A percentile compares a stretch with the other conserved stretches of the same genome.
Conservation (phyloP, 2,329 filamentous ascomycete genomes). For the Fusarium sterilihyphosum region DNA sequence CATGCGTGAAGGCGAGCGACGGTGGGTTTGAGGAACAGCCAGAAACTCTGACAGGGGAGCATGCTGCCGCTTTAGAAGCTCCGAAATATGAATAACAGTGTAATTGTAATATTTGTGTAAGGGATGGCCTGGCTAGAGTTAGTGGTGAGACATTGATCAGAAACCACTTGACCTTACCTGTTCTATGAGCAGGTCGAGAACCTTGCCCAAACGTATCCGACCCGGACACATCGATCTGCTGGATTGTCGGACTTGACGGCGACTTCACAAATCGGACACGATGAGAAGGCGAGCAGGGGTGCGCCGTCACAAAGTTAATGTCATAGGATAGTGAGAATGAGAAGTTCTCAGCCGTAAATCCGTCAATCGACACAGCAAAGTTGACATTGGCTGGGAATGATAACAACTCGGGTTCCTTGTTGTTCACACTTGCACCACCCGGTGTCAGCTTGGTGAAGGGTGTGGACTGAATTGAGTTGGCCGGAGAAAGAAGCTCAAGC, state of each 20-base stretch:
- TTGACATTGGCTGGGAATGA: constrained; percentile 50
- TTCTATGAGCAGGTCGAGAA: constrained; percentile 59
- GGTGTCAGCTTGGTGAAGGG: constrained; percentile 50
- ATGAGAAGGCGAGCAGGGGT: constrained; percentile 69
- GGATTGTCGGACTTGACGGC: constrained; percentile 67
- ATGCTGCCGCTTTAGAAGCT: constrained; percentile 60
- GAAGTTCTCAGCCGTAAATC: constrained; percentile 53
- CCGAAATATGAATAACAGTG: constrained; percentile 66
- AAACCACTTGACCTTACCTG: constrained; percentile 49
- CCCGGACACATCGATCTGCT: constrained; percentile 64
- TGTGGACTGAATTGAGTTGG: constrained; percentile 57
- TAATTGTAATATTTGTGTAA: constrained; percentile 72
- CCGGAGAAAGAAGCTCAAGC: constrained; percentile 58
- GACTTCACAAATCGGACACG: constrained; percentile 68
- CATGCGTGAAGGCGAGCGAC: constrained; percentile 41
- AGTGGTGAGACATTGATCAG: not conserved
- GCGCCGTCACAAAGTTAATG: constrained; percentile 72
- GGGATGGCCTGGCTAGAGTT: constrained; percentile 61
- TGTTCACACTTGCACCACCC: constrained; percentile 3
- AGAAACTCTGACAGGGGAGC: constrained; percentile 61
- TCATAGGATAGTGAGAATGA: constrained; percentile 64
- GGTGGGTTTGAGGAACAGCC: constrained; percentile 46
- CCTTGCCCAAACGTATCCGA: constrained; percentile 55
- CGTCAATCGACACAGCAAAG: constrained; percentile 51
- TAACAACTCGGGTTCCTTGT: constrained; percentile 46